Evolutionary conservation across 805 yeast species (phyloP), one percentile per base, ranked within the genome.

Genomic region (Saccharomycopsis javanensis): DNA sequence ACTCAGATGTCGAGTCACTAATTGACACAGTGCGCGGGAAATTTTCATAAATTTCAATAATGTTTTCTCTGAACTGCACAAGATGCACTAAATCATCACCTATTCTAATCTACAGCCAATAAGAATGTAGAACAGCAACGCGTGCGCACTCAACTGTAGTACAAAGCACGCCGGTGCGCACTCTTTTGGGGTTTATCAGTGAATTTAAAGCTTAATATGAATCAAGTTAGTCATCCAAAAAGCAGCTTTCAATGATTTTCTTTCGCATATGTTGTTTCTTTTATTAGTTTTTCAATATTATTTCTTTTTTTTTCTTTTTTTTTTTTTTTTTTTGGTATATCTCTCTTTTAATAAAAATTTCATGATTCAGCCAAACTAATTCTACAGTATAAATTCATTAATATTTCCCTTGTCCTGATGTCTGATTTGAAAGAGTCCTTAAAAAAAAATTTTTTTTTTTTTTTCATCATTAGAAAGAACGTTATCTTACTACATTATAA

Each of bases 21-120:
- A 10, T 23, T 42, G 48, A 42, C 48, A 42, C 48, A 42, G 48
- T 42, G 48, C 48, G 48, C 48, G 48, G 48, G 48, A 42, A 42
- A 42, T 5, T 11, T 11, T 31, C 15, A 11, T 31, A 31, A 31
- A 42, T 20, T 42, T 20, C 23, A 18, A 8, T 11, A 16, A 11
- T 20, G 20, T 10, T 18, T 8, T 20, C 23, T 16, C 15, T 10
- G 28, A 18, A 20, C 25, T 20, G 42, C 42, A 35, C 18, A 2
- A 13, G 28, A 42, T 42, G 48, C 48, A 20, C 28, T 20, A 20
- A 42, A 20, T 42, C 48, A 42, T 35, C 48, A 42, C 8, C 25
- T 20, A 4, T 8, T 42, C 27, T 42, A 42, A 42, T 42, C 48
- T 42, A 27, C 25, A 25, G n/a, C 48, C 48, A 42, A 42, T 42